Percentiles rank a stretch among this genome's conserved stretches.
These are phyloP conservation scores for Phytophthora quininea DNA, from an alignment of 352 stramenopile genomes.

Conservation along the genomic window DNA sequence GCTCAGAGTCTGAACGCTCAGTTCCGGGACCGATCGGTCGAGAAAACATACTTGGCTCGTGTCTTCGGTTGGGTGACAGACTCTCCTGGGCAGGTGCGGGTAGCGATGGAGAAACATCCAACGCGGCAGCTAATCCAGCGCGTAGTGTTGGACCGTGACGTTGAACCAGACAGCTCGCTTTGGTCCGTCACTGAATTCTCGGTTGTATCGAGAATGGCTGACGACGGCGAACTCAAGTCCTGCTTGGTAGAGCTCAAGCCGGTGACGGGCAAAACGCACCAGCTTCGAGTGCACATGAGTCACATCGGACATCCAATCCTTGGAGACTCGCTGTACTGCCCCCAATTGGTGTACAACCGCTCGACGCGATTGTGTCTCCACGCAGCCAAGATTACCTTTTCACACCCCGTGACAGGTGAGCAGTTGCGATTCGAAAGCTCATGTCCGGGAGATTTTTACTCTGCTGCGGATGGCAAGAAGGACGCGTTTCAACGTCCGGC, in stretches of 20 bases:
- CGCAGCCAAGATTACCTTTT: conserved; percentile 43
- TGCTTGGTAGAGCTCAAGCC: conserved; percentile 73
- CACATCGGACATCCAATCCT: conserved; percentile 93
- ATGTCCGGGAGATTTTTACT: conserved; percentile 27
- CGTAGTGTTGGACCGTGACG: conserved; percentile 37
- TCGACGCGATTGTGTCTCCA: conserved; percentile 60
- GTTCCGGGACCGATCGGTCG: conserved; percentile 61
- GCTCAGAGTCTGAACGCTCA: conserved; percentile 69
- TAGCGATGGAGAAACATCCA: conserved; percentile 60
- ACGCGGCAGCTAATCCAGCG: conserved; percentile 54
- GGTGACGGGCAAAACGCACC: conserved; percentile 91
- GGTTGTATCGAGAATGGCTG: conserved; percentile 15
- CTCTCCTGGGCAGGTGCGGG: conserved; percentile 33
- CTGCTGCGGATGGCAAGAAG: conserved; percentile 2
- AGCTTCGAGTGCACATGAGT: conserved; percentile 94
- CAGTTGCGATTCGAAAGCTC: conserved; percentile 41
- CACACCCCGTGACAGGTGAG: conserved; percentile 49
- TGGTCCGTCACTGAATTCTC: conserved; percentile 47
- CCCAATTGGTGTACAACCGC: conserved; percentile 42
- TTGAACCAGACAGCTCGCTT: conserved; percentile 29
- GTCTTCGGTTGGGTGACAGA: conserved; percentile 48
- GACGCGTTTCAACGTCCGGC: conserved; percentile 12
- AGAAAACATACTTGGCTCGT: conserved; percentile 68
- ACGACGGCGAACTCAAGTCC: conserved; percentile 12
- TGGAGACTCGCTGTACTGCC: conserved; percentile 89